Base-by-base conservation (phyloP, 441 rosid species). In the Erysimum pusillum region DNA sequence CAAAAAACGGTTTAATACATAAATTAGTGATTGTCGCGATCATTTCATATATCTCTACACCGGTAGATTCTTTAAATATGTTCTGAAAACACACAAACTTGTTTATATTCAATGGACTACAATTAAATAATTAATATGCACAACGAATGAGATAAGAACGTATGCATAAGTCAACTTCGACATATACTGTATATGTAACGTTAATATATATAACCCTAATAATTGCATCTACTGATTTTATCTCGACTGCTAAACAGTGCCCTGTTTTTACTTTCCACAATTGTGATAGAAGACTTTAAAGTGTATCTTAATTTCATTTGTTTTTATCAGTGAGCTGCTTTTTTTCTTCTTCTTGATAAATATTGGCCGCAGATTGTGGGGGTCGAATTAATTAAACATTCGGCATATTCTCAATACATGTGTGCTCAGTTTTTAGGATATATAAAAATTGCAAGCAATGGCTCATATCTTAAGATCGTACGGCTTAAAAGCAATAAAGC, bases 351-450 rank as follows among this genome's bases (percentile, higher is more conserved):
- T 6, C 56, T 73, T 53, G 71, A 54, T 41, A 41, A 63, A 35
- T 35, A 63, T 63, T 45, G 71, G 28, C 80, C 80, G 80, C 70
- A 6, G 80, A 56, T 25, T 76, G 80, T 63, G 80, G 75, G 28
- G 13, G 52, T 54, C 66, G 42, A 69, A 61, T 61, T 62, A 38
- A 52, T 9, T 18, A 20, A 57, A 32, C 63, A 41, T 42, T 17
- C 38, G 51, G 51, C 73, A 74, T 57, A 67, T 76, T 71, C 76
- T 61, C 12, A 61, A 36, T 1, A 61, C 22, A 11, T 28, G n/a
- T 28, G n/a, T 66, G 41, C 66, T 35, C 41, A 18, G 3, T 32
- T 8, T 51, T 49, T 60, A 15, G 45, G 63, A 41, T 31, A 64
- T 31, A 41, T 11, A 7, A 49, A 42, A 54, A 48, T 39, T 48